Evolutionary conservation across 192 early-diverging fungal genomes (phyloP).

Genomic region (Paraglomus occultum): DNA sequence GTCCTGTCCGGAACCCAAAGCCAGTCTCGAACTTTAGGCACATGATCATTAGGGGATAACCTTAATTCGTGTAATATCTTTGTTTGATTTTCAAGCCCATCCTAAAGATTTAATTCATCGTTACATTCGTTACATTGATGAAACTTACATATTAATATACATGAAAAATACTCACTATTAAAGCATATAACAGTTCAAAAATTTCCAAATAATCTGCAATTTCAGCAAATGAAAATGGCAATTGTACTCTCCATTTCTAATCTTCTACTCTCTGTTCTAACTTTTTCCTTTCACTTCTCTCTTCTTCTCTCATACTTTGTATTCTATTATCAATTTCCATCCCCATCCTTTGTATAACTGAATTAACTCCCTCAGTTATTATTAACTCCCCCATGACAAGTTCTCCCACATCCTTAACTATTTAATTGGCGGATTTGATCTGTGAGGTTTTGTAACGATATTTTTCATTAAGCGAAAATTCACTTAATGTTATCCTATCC

Average conservation of each 20-base stretch:
- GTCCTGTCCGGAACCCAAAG: conserved; percentile 23
- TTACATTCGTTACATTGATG: conserved; percentile 8
- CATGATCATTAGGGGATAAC: neutral
- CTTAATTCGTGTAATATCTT: conserved; percentile 13
- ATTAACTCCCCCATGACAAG: too few relatives aligned
- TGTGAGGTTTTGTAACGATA: conserved; percentile 4
- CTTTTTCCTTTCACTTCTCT: too few relatives aligned
- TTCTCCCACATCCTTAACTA: too few relatives aligned
- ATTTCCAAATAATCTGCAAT: conserved; percentile 18
- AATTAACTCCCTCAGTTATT: too few relatives aligned
- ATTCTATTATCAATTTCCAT: too few relatives aligned
- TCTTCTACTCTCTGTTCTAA: too few relatives aligned
- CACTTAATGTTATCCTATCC: conserved; percentile 14
- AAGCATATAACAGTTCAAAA: conserved; percentile 25
- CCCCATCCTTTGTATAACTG: too few relatives aligned
- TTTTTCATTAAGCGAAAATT: neutral
- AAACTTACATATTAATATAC: neutral
- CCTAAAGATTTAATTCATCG: conserved; percentile 4
- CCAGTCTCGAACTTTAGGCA: conserved; percentile 27
- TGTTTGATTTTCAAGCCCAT: conserved; percentile 19
- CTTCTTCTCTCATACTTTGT: too few relatives aligned
- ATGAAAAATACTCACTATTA: conserved; percentile 20
- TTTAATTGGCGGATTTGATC: neutral
- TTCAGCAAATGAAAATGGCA: conserved; percentile 27
- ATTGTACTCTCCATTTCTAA: too few relatives aligned